Percentiles rank a stretch among this genome's conserved stretches.
Conservation (phyloP, 2,329 filamentous ascomycete species). For the Fusarium tjaetaba region DNA sequence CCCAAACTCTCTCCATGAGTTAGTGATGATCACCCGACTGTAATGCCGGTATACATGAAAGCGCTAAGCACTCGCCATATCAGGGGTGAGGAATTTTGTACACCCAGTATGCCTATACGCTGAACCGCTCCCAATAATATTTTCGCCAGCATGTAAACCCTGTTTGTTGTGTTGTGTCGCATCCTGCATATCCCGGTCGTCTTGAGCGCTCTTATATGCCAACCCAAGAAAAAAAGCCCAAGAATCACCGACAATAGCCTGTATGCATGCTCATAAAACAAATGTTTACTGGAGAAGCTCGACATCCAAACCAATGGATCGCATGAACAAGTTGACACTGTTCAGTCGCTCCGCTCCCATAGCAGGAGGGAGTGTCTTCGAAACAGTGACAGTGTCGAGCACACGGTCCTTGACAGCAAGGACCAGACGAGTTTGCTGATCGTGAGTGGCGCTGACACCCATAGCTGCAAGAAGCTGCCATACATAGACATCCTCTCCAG, state of each 20-base stretch:
- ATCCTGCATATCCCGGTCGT: conserved; percentile 33
- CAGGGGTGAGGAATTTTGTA: conserved; percentile 32
- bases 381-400: conserved; percentile 90
- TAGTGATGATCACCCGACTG: conserved; percentile 25
- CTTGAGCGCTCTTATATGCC: conserved; percentile 39
- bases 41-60: conserved; percentile 33
- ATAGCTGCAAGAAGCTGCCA: conserved; percentile 98
- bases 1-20: conserved; percentile 26
- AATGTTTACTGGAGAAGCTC: conserved; percentile 66
- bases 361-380: conserved; percentile 87
- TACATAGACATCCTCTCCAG: conserved; percentile 93
- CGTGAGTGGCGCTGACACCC: conserved; percentile 90
- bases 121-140: conserved; percentile 30
- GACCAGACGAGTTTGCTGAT: conserved; percentile 94
- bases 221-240: conserved; percentile 43
- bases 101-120: conserved; percentile 31
- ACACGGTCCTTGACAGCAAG: conserved; percentile 97
- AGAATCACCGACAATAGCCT: conserved; percentile 39
- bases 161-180: conserved; percentile 22
- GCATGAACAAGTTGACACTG: conserved; percentile 98
- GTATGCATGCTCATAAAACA: conserved; percentile 24
- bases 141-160: conserved; percentile 35
- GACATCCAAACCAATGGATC: conserved; percentile 97
- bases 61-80: conserved; percentile 29
- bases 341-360: conserved; percentile 85